phyloP scores from a whole-genome alignment of 495 filamentous ascomycete genomes.

The Oidiodendron maius region DNA sequence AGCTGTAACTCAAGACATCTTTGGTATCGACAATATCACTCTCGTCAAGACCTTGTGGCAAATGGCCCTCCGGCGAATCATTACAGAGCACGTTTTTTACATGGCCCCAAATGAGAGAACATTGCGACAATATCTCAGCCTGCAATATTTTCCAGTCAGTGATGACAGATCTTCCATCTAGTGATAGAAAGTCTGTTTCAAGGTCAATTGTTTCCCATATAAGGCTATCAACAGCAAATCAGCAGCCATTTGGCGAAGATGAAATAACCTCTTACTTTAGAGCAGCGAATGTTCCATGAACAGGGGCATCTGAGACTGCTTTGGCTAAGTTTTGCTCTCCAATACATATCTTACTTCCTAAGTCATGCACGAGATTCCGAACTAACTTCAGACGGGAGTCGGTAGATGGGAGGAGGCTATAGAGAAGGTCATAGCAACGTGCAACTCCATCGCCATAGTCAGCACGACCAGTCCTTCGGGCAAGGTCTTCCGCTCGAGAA shows the following conservation, averaged over 20 bases:
- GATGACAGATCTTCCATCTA: neutral
- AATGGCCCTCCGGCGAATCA: slow-evolving; percentile 85
- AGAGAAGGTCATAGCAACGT: slow-evolving; percentile 49
- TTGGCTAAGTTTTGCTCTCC: slow-evolving; percentile 51
- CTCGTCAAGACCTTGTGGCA: slow-evolving; percentile 65
- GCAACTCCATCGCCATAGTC: slow-evolving; percentile 85
- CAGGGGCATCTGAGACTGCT: slow-evolving; percentile 56
- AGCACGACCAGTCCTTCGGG: slow-evolving; percentile 63
- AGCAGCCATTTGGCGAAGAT: neutral
- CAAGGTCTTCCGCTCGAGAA: slow-evolving; percentile 48
- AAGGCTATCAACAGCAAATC: slow-evolving; percentile 7
- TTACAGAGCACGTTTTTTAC: slow-evolving; percentile 76
- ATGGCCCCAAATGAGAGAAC: slow-evolving; percentile 63
- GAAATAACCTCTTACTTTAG: slow-evolving; percentile 42
- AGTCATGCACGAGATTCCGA: slow-evolving; percentile 10
- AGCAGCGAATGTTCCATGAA: slow-evolving; percentile 66
- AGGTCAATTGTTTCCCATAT: slow-evolving; percentile 15
- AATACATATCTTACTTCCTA: slow-evolving; percentile 48
- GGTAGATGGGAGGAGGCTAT: slow-evolving; percentile 21
- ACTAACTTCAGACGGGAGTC: slow-evolving; percentile 4
- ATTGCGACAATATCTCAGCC: slow-evolving; percentile 47
- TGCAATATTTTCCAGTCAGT: slow-evolving; percentile 32
- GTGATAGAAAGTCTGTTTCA: neutral
- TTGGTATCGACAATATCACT: slow-evolving; percentile 70
- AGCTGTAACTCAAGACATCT: slow-evolving; percentile 85